Conservation (phyloP, 495 filamentous ascomycete genomes). For the Aspergillus nanangensis region DNA sequence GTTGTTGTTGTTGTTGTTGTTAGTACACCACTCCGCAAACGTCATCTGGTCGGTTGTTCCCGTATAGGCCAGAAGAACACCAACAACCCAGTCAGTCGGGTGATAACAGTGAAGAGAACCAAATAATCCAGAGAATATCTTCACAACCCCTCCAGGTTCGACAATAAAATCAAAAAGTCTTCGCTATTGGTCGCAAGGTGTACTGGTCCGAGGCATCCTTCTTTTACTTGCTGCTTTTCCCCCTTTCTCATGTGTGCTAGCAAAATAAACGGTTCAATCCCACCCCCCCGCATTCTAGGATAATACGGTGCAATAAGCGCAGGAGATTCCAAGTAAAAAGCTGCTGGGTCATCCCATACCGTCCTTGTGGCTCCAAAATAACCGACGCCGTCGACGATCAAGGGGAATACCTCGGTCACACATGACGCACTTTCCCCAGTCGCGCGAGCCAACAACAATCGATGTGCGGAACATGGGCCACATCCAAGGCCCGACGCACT, state of each 20-base stretch:
- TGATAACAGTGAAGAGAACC: neutral
- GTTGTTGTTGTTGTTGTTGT: neutral
- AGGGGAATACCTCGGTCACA: slow-evolving; percentile 23
- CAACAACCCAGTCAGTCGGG: neutral
- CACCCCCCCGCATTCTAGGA: neutral
- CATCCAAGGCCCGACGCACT: no score
- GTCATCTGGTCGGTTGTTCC: neutral
- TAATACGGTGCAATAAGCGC: neutral
- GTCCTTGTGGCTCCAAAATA: slow-evolving; percentile 4
- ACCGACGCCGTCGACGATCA: slow-evolving; percentile 10
- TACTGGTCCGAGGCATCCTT: no score
- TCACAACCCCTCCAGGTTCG: no score
- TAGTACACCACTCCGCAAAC: neutral
- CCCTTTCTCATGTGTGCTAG: neutral
- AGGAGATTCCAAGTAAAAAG: neutral
- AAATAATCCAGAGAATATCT: no score
- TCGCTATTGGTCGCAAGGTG: no score
- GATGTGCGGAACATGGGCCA: slow-evolving; percentile 3
- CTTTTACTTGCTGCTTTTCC: neutral
- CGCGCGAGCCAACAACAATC: slow-evolving; percentile 7
- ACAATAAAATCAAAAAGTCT: no score
- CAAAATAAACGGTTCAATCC: neutral
- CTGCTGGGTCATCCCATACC: neutral
- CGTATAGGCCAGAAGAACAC: neutral
- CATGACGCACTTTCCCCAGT: slow-evolving; percentile 14